Base-by-base conservation (phyloP, 2,329 filamentous ascomycete genomes). In the Septoria petroselini region DNA sequence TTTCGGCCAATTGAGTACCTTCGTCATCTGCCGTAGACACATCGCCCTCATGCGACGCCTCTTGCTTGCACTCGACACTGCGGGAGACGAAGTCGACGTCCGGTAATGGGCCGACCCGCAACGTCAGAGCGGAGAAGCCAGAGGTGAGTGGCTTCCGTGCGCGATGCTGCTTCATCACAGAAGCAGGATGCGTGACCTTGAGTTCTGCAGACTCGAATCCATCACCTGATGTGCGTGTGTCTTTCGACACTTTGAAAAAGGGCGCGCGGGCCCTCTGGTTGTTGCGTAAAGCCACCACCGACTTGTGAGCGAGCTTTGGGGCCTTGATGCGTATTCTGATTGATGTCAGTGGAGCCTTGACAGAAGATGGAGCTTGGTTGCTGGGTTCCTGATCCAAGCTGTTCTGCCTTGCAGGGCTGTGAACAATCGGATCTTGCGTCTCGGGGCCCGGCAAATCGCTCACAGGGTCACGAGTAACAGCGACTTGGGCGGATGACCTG, bases 71-170 rank as follows among this genome's bases (percentile, higher is more conserved):
- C 34, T 54, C 44, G 19, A 44, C 33, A 14, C 52, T 47, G 21
- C 48, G 44, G n/a, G 38, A 25, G 21, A 52, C 25, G 37, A 64
- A 63, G 2, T 51, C 30, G 2, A 64, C 61, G 3, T 59, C 58
- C n/a, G 62, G 63, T 17, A 65, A 40, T 9, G 61, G 63, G 0
- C 63, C 64, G 35, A 37, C 33, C 33, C 29, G 35, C 11, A 64
- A 29, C 11, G 58, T 35, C 31, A 64, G 34, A 3, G 59, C 30
- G 25, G 21, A n/a, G 34, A 62, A 53, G 8, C 48, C 46, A 11
- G 42, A 38, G 21, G 44, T n/a, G 5, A 55, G 38, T 21, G 41
- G 17, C 37, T 27, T 55, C 17, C 35, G 45, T 9, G 18, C 23
- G 7, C 25, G 8, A 8, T 29, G 40, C 14, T 25, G n/a, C 17